Evolutionary conservation across 768 basidiomycete species (phyloP), one percentile per base, ranked within the genome.

Genomic region (Boletus bicolor): DNA sequence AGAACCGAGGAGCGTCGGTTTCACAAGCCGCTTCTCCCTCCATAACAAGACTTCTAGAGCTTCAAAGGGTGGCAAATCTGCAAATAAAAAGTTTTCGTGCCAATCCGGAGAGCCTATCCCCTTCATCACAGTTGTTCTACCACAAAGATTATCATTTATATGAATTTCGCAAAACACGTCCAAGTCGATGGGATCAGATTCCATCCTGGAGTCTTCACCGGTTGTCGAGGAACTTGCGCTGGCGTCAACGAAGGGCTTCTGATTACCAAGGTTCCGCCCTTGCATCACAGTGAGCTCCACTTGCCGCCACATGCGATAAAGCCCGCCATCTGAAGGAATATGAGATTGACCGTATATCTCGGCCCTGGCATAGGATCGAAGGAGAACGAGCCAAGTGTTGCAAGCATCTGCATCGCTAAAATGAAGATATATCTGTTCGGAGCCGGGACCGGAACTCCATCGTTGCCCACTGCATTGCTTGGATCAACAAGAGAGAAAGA

Each of bases 291-390:
- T 80, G 26, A 93, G 74, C 58, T 89, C 83, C 24, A 93, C 78
- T 68, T 89, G 87, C 49, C 93, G 80, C 88, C 89, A 93, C 82
- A 93, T 88, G 52, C 92, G 85, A 71, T 90, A 92, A 11, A 88
- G 81, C 7, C 91, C 91, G 42, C 86, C 88, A 56, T 85, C 85
- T 49, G 71, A 64, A 21, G 82, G 76, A 38, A 76, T 75, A 60
- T 78, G 75, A 67, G 78, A 73, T 60, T 77, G 76, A 35, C 87
- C 90, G 65, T 91, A 90, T 52, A 87, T 82, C 70, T 93, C 91
- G 1, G 90, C 86, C 49, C 80, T 79, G 12, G 93, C 86, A 69
- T 89, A 92, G 4, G 91, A 90, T 55, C 85, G 84, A 53, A 93
- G 76, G 49, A 94, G 81, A 24, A 86, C 83, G 46, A 89, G 77